Percentiles rank a stretch among this genome's conserved stretches.
phyloP scores from a whole-genome alignment of 495 filamentous ascomycete genomes.

The Pyrenula massariospora region DNA sequence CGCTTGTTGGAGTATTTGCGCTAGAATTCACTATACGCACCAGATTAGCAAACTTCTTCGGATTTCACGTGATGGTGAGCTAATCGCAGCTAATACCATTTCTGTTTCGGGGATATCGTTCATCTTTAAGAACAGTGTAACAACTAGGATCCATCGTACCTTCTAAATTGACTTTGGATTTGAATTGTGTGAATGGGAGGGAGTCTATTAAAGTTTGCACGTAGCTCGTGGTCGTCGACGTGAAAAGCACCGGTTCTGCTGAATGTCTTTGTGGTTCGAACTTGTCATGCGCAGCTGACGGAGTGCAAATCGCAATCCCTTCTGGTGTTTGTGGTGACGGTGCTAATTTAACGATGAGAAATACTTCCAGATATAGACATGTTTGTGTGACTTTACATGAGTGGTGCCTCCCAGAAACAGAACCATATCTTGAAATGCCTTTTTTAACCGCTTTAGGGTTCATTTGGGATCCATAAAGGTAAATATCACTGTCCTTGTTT shows the following conservation, averaged over 20 bases:
- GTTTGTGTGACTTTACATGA: not conserved
- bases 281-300: conserved; percentile 1
- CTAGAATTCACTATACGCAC: not conserved
- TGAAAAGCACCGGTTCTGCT: not conserved
- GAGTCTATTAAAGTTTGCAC: not conserved
- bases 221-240: not conserved
- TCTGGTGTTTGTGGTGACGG: conserved; percentile 4
- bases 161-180: not conserved
- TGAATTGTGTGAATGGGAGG: conserved; percentile 1
- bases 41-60: too few species aligned
- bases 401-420: not conserved
- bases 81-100: too few species aligned
- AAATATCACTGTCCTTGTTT: conserved; percentile 8
- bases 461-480: conserved; percentile 1
- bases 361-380: not conserved
- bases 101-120: too few species aligned
- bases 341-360: not conserved
- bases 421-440: conserved; percentile 8
- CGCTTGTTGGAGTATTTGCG: not conserved
- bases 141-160: too few species aligned
- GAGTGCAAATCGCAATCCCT: conserved; percentile 7
- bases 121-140: too few species aligned
- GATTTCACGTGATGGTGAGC: too few species aligned
- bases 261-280: not conserved
- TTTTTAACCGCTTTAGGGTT: conserved; percentile 4